Evolutionary conservation across 2,329 filamentous ascomycete species (phyloP).

Genomic region (Plenodomus lindquistii): DNA sequence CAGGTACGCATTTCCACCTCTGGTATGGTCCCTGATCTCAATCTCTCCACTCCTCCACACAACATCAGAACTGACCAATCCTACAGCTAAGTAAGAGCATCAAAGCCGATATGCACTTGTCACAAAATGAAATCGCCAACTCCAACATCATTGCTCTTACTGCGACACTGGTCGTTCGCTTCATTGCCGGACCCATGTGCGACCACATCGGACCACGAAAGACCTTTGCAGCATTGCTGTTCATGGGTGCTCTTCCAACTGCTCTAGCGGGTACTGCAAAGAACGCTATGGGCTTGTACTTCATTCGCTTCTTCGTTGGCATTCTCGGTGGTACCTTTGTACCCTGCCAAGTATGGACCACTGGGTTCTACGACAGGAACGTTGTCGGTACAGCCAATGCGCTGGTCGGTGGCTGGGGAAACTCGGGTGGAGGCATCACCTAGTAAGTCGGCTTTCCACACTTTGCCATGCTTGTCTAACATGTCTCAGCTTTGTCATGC

Average conservation of each 20-base stretch:
- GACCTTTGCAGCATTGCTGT: slow-evolving; percentile 77
- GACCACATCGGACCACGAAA: slow-evolving; percentile 80
- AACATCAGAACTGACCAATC: slow-evolving; percentile 49
- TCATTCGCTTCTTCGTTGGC: slow-evolving; percentile 78
- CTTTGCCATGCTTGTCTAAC: slow-evolving; percentile 9
- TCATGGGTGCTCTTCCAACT: slow-evolving; percentile 78
- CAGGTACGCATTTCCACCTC: slow-evolving; percentile 86
- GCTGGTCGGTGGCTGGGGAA: slow-evolving; percentile 81
- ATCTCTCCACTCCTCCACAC: slow-evolving; percentile 6
- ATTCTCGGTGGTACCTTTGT: slow-evolving; percentile 79
- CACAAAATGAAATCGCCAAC: slow-evolving; percentile 73
- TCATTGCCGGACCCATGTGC: slow-evolving; percentile 80
- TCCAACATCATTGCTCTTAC: slow-evolving; percentile 84
- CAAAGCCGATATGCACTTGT: slow-evolving; percentile 75
- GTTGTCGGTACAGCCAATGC: slow-evolving; percentile 88
- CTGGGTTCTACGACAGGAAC: slow-evolving; percentile 91
- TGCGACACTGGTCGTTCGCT: slow-evolving; percentile 68
- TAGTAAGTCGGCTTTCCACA: slow-evolving; percentile 53
- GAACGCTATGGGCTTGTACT: slow-evolving; percentile 68
- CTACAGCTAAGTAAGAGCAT: slow-evolving; percentile 61
- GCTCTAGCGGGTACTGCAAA: slow-evolving; percentile 79
- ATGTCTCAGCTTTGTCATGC: slow-evolving; percentile 74
- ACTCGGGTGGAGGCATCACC: slow-evolving; percentile 85
- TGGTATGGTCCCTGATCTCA: slow-evolving; percentile 55
- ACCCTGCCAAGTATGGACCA: slow-evolving; percentile 90